Percentiles rank a stretch among this genome's conserved stretches.
phyloP scores from a whole-genome alignment of 164 flowering plant genomes.

The Umbellularia californica region DNA sequence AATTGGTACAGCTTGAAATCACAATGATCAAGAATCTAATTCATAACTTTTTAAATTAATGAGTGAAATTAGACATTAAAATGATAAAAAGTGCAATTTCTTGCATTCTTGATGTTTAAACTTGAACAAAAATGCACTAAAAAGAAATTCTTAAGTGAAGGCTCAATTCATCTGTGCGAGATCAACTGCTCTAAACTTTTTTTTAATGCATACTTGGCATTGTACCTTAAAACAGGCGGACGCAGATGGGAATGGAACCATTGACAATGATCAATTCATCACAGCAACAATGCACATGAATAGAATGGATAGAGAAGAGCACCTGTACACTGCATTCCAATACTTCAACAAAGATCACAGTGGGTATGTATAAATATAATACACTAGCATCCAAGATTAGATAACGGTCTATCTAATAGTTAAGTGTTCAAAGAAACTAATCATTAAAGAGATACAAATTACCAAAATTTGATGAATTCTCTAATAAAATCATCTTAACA shows the following conservation, averaged over 20 bases:
- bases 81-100: too few species aligned
- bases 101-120: background rate
- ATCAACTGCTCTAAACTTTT: background rate
- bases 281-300: conserved; percentile 94
- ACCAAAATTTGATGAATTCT: background rate
- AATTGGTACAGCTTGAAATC: background rate
- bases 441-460: too few species aligned
- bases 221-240: conserved; percentile 57
- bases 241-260: conserved; percentile 90
- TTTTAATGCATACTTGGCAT: background rate
- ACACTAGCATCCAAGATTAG: background rate
- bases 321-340: conserved; percentile 91
- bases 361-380: conserved; percentile 41
- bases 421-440: background rate
- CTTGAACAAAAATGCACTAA: background rate
- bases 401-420: background rate
- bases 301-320: conserved; percentile 90
- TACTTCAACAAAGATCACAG: conserved; percentile 91
- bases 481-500: background rate
- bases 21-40: background rate
- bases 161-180: background rate
- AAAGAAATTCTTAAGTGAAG: background rate
- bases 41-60: too few species aligned
- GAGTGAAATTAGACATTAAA: too few species aligned
- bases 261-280: conserved; percentile 94